Base-by-base conservation (phyloP, 768 basidiomycete species). In the Candolleomyces eurysporus region DNA sequence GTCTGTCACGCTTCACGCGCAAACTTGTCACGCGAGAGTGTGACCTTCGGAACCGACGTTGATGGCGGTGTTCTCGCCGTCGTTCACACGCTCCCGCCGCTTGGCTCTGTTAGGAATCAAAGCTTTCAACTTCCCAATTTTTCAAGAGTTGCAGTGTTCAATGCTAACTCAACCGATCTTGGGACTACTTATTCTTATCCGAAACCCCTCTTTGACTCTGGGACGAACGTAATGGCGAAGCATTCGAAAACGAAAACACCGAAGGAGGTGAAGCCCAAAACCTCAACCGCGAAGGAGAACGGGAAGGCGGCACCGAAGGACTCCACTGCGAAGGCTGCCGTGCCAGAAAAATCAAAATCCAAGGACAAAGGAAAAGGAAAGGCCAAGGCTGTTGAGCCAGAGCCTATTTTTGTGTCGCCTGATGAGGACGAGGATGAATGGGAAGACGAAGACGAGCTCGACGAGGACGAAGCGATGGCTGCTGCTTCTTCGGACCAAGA, bases 391-490 rank as follows among this genome's bases (percentile, higher is more conserved):
- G 11, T 36, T 36, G 36, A 36, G 36, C 36, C 5, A 36, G 36
- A 36, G 36, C 36, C 36, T 36, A 11, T 36, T 5, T 5, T 36
- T 11, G 36, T 8, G 36, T 36, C 36, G 5, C 11, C 36, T 7
- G 36, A 3, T 7, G 36, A 36, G 36, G 66, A 63, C 7, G 59
- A 61, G 2, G 60, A 63, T 16, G 67, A 67, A 17, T 19, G 14
- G 32, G 68, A 65, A n/a, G 58, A 52, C 31, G 62, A 62, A 2
- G 66, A 63, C 26, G 66, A 68, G 7, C 55, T 61, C 2, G 58
- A 57, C 22, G 64, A 57, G 13, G 69, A 68, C 31, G 65, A 67
- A 1, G 66, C 64, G 45, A 64, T 46, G 6, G 45, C 45, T 7
- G 9, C 19, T 21, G 17, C 45, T 17, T 46, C 45, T 17, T 46